These are phyloP conservation scores for Gossypium bickii DNA, from an alignment of 345 rosid genomes.

Conservation along the genomic window DNA sequence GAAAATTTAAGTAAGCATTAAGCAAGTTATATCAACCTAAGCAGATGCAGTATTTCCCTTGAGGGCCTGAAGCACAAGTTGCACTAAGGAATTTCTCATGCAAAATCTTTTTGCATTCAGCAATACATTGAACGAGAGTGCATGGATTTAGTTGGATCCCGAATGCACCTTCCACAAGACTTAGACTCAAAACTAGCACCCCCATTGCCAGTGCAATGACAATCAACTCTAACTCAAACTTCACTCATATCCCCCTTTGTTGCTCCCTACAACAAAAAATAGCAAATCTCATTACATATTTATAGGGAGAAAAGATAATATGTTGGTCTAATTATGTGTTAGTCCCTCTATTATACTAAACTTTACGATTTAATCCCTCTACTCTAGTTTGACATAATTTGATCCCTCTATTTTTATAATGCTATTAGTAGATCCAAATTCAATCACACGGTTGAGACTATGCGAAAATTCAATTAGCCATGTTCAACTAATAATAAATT, in stretches of 20 bases:
- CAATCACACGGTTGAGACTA: too few relatives aligned
- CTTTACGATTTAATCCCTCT: too few relatives aligned
- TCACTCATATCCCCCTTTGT: constrained; percentile 10
- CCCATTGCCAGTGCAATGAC: background rate
- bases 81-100: constrained; percentile 30
- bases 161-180: constrained; percentile 23
- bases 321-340: too few relatives aligned
- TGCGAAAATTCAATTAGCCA: background rate
- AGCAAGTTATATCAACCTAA: constrained; percentile 9
- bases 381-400: too few relatives aligned
- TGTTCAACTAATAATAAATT: background rate
- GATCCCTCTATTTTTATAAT: too few relatives aligned
- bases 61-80: constrained; percentile 23
- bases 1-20: too few relatives aligned
- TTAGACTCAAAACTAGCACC: constrained; percentile 13
- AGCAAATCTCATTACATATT: constrained; percentile 4
- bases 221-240: background rate
- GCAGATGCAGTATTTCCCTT: constrained; percentile 31
- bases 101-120: constrained; percentile 27
- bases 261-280: background rate
- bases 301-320: constrained; percentile 7
- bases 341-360: background rate
- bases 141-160: constrained; percentile 33
- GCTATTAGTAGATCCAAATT: background rate
- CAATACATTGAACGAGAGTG: constrained; percentile 28